Percentiles rank a stretch among this genome's conserved stretches.
These are phyloP conservation scores for Paraphoma chrysanthemicola DNA, from an alignment of 2,329 filamentous ascomycete species.

Conservation along the genomic window DNA sequence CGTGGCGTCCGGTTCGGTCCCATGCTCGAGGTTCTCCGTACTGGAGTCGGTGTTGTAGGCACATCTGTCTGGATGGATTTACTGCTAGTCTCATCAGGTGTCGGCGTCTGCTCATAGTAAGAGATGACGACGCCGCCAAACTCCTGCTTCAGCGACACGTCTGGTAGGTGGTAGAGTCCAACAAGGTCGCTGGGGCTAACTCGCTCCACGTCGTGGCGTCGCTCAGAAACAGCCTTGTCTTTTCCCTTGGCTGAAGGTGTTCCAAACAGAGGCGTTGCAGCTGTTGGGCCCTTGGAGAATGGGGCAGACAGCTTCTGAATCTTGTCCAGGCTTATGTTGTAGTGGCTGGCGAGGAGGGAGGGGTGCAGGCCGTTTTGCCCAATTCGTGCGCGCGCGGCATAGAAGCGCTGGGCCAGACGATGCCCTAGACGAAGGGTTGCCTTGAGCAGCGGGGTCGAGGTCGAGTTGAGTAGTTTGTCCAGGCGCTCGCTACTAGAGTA, in stretches of 20 bases:
- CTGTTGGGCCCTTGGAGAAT: slow-evolving; percentile 72
- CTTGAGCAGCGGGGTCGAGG: slow-evolving; percentile 78
- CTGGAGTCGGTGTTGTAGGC: slow-evolving; percentile 77
- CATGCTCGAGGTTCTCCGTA: slow-evolving; percentile 68
- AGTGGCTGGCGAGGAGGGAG: slow-evolving; percentile 83
- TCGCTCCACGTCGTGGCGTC: slow-evolving; percentile 42
- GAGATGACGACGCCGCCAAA: slow-evolving; percentile 82
- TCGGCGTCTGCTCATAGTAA: slow-evolving; percentile 69
- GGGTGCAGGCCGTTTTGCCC: slow-evolving; percentile 71
- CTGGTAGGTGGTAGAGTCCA: slow-evolving; percentile 65
- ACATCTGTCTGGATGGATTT: slow-evolving; percentile 42
- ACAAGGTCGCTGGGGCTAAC: slow-evolving; percentile 70
- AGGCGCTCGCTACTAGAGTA: slow-evolving; percentile 93
- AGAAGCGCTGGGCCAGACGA: slow-evolving; percentile 89
- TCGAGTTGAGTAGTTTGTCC: slow-evolving; percentile 87
- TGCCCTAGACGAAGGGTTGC: slow-evolving; percentile 80
- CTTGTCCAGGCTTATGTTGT: slow-evolving; percentile 74
- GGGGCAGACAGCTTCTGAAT: slow-evolving; percentile 84
- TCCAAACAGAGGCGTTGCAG: slow-evolving; percentile 58
- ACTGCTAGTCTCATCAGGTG: slow-evolving; percentile 28
- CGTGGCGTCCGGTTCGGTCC: slow-evolving; percentile 60
- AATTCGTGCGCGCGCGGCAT: slow-evolving; percentile 82
- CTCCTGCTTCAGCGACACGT: slow-evolving; percentile 67
- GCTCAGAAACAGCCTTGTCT: slow-evolving; percentile 66
- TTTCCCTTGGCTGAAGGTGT: slow-evolving; percentile 74